These are phyloP conservation scores for Clarireedia monteithiana DNA, from an alignment of 2,329 filamentous ascomycete species.

Conservation along the genomic window DNA sequence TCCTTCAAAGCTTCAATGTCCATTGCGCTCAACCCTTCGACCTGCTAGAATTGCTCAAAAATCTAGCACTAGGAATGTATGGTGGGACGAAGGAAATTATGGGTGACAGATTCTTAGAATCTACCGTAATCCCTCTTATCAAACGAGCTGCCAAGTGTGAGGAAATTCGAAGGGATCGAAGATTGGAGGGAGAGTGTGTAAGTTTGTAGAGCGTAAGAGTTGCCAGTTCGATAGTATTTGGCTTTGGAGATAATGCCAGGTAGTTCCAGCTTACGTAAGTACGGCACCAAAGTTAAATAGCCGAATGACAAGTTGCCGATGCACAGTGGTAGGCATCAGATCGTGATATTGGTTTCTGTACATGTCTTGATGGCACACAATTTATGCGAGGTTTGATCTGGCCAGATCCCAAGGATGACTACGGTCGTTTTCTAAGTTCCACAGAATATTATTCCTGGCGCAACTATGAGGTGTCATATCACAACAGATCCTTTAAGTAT, in stretches of 20 bases:
- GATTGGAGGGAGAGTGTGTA: not conserved
- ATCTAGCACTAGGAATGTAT: not conserved
- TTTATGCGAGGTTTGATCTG: too few species aligned
- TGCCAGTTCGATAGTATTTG: not conserved
- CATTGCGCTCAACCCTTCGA: conserved; percentile 16
- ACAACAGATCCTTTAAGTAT: too few species aligned
- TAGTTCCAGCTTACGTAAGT: conserved; percentile 10
- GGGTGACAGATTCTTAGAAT: not conserved
- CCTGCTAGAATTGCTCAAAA: not conserved
- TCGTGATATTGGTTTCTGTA: not conserved
- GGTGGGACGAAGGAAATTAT: not conserved
- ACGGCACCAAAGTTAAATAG: not conserved
- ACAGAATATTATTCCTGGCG: too few species aligned
- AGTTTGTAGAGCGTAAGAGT: not conserved
- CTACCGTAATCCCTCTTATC: not conserved
- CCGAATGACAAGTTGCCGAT: conserved; percentile 7
- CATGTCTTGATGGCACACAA: not conserved
- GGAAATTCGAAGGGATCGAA: not conserved
- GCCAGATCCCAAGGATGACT: too few species aligned
- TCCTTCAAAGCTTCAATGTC: conserved; percentile 28
- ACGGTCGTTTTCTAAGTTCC: too few species aligned
- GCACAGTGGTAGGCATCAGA: not conserved
- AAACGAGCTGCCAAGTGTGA: not conserved
- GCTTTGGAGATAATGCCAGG: conserved; percentile 9
- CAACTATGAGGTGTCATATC: too few species aligned